Evolutionary conservation across 2,329 filamentous ascomycete genomes (phyloP).

Genomic region (Ambrosiella beaveri): DNA sequence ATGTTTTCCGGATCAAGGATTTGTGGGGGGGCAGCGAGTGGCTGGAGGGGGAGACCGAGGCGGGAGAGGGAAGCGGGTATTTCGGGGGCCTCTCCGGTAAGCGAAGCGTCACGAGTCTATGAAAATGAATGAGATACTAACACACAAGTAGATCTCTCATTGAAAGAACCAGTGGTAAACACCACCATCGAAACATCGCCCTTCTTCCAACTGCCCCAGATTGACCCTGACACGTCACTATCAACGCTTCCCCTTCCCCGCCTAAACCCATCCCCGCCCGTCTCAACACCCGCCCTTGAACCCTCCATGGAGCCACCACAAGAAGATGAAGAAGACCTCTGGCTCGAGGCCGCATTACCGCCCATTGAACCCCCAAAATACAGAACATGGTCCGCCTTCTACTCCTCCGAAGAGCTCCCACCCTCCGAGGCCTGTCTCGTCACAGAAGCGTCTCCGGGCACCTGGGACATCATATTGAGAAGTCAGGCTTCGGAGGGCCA

Average conservation of each 20-base stretch:
- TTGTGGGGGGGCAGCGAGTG: constrained; percentile 40
- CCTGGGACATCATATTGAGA: constrained; percentile 46
- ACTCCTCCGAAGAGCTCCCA: constrained; percentile 18
- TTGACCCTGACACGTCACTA: constrained; percentile 6
- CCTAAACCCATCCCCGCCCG: neutral
- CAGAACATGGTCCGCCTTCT: constrained; percentile 55
- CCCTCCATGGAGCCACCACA: neutral
- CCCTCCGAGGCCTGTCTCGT: constrained; percentile 38
- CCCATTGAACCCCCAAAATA: constrained; percentile 25
- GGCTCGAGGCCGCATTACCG: constrained; percentile 26
- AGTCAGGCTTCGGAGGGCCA: constrained; percentile 24
- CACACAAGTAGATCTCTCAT: neutral
- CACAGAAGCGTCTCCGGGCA: constrained; percentile 47
- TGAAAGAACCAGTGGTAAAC: constrained; percentile 2
- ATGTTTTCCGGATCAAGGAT: constrained; percentile 47
- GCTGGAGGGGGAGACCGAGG: constrained; percentile 21
- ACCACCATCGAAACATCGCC: constrained; percentile 9
- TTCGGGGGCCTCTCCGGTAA: constrained; percentile 24
- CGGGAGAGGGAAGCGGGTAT: constrained; percentile 15
- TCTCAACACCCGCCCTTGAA: neutral
- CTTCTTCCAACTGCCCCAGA: constrained; percentile 10
- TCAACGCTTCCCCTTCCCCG: neutral
- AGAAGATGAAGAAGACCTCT: constrained; percentile 23
- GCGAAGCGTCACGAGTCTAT: neutral
- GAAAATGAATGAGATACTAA: constrained; percentile 15